Evolutionary conservation across 73 alveolate species (phyloP).

Genomic region (Stentor roeselii): DNA sequence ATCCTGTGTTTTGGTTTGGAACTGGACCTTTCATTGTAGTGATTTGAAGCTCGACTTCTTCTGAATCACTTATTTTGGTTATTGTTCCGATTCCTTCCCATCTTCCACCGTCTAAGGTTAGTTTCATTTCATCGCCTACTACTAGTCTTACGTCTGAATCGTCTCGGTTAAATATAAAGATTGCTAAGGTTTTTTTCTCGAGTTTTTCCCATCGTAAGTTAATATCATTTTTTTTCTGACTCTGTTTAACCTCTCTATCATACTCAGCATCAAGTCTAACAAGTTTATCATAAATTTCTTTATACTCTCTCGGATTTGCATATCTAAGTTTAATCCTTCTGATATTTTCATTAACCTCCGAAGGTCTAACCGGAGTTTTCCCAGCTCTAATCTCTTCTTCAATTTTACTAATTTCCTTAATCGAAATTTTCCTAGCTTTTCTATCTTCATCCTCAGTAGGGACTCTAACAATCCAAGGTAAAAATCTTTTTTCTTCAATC

Average conservation of each 20-base stretch:
- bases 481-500: slow-evolving; percentile 81
- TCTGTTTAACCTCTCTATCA: slow-evolving; percentile 83
- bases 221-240: slow-evolving; percentile 73
- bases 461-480: slow-evolving; percentile 87
- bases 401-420: slow-evolving; percentile 56
- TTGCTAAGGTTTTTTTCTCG: slow-evolving; percentile 37
- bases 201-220: slow-evolving; percentile 71
- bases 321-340: neutral
- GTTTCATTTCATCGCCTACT: slow-evolving; percentile 37
- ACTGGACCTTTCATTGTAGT: slow-evolving; percentile 62
- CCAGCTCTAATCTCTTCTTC: slow-evolving; percentile 71
- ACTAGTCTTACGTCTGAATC: slow-evolving; percentile 52
- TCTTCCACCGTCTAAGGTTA: slow-evolving; percentile 41
- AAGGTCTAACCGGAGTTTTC: neutral
- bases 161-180: slow-evolving; percentile 50
- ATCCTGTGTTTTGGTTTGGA: slow-evolving; percentile 70
- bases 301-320: slow-evolving; percentile 35
- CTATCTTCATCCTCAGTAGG: slow-evolving; percentile 81
- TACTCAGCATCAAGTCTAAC: slow-evolving; percentile 88
- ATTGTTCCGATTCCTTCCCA: slow-evolving; percentile 91
- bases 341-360: neutral
- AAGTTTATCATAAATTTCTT: slow-evolving; percentile 71
- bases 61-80: slow-evolving; percentile 86
- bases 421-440: slow-evolving; percentile 66
- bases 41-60: slow-evolving; percentile 88